These are phyloP conservation scores for Geotrichum reessii DNA, from an alignment of 1,139 yeast species.

Conservation along the genomic window DNA sequence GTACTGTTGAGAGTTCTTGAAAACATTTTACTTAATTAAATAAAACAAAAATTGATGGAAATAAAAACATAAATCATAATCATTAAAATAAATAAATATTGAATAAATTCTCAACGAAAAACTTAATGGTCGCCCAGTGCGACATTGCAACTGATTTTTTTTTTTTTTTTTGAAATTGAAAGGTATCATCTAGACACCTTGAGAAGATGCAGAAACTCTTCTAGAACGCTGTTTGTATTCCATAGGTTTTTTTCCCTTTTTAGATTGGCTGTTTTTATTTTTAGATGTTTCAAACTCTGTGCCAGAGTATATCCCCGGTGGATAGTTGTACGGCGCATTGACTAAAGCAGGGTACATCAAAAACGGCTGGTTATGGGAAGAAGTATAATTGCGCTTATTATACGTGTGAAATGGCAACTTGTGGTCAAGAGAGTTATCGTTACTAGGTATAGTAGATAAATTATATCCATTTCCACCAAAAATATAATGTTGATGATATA, in stretches of 20 bases:
- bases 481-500: conserved; percentile 13
- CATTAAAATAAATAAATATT: too few species aligned
- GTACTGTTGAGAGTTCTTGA: too few species aligned
- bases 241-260: background rate
- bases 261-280: background rate
- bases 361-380: conserved; percentile 11
- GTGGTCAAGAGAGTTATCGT: background rate
- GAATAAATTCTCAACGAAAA: background rate
- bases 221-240: background rate
- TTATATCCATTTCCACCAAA: conserved; percentile 5
- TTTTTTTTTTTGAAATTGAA: background rate
- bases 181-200: background rate
- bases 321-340: background rate
- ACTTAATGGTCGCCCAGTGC: background rate
- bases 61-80: too few species aligned
- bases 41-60: background rate
- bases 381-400: conserved; percentile 4
- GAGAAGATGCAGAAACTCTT: background rate
- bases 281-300: background rate
- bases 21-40: too few species aligned
- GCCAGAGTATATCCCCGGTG: background rate
- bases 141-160: background rate
- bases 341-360: conserved; percentile 10
- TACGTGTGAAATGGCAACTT: conserved; percentile 8
- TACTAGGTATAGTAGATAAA: background rate